Base-by-base conservation (phyloP, 1,139 yeast genomes). In the Yamadazyma songkhlaensis region DNA sequence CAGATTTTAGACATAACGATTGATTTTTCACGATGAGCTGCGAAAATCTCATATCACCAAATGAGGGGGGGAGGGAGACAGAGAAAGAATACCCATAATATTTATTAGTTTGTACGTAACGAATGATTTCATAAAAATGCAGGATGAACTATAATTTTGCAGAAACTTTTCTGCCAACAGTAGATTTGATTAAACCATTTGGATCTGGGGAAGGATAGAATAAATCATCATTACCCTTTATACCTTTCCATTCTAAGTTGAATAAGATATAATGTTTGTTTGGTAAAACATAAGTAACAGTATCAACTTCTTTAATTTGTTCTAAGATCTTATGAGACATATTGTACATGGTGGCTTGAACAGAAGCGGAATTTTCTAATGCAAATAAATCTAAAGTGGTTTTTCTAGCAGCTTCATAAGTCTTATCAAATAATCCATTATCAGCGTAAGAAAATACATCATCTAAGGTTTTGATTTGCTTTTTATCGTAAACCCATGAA, bases 321-420 rank as follows among this genome's bases (percentile, higher is more conserved):
- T 67, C 71, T 56, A 89, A 74, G 48, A 89, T 87, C 47, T 79
- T 79, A 44, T 77, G 72, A 29, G 87, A 74, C 92, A 89, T 89
- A 72, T 88, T 86, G 73, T 79, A 89, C 96, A 88, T 88, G 44
- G 96, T 89, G 31, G 95, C 96, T 68, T 89, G 97, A 35, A 89
- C 97, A 12, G 95, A 84, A 13, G 96, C 79, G 8, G 96, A 86
- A 62, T 86, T 81, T 62, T 89, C 96, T 38, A 73, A 62, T 17
- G 96, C 96, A 62, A 89, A 89, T 44, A 76, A 72, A 41, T 81
- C 84, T 52, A 89, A 72, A 3, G 96, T 88, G 49, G 77, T 72
- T 37, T 69, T 70, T 54, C 89, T 76, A 17, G 90, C 94, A 14
- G 59, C 55, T 22, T 70, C 57, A 58, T 74, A 85, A 21, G 85